A percentile compares a stretch with the other conserved stretches of the same genome.
Conservation (phyloP, 163 green algal species). For the Scenedesmus sp. region DNA sequence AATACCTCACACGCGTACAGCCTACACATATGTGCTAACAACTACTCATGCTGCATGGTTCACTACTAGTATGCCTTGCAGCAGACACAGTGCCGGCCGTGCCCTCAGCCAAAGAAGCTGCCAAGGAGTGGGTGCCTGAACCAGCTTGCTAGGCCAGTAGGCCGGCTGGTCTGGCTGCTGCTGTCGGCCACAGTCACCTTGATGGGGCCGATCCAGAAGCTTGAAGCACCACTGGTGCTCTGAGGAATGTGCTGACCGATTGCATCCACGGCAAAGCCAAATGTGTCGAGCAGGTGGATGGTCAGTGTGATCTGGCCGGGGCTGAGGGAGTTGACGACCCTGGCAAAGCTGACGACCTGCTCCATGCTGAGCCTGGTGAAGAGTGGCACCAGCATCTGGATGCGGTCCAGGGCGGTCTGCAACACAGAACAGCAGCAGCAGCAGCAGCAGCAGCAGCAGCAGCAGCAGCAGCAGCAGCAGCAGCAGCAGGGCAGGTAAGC, state of each 20-base stretch:
- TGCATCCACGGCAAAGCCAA: conserved; percentile 36
- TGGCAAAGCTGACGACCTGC: background rate
- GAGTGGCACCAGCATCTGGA: conserved; percentile 18
- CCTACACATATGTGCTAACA: too few species aligned
- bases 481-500: background rate
- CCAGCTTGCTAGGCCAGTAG: background rate
- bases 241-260: conserved; percentile 40
- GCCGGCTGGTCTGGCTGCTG: background rate
- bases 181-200: conserved; percentile 19
- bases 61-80: too few species aligned
- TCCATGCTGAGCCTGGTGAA: conserved; percentile 10
- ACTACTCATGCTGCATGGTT: too few species aligned
- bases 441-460: conserved; percentile 25
- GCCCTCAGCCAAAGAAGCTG: background rate
- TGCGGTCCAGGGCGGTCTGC: background rate
- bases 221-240: background rate
- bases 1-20: too few species aligned
- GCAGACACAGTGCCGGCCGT: too few species aligned
- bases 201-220: conserved; percentile 36
- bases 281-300: conserved; percentile 39
- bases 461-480: background rate
- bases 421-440: too few species aligned
- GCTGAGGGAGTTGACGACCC: background rate
- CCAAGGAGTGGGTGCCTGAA: background rate
- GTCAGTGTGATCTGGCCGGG: conserved; percentile 42